Evolutionary conservation across 2,329 filamentous ascomycete genomes (phyloP), one percentile per base, ranked within the genome.

Genomic region (Xylaria sp.): DNA sequence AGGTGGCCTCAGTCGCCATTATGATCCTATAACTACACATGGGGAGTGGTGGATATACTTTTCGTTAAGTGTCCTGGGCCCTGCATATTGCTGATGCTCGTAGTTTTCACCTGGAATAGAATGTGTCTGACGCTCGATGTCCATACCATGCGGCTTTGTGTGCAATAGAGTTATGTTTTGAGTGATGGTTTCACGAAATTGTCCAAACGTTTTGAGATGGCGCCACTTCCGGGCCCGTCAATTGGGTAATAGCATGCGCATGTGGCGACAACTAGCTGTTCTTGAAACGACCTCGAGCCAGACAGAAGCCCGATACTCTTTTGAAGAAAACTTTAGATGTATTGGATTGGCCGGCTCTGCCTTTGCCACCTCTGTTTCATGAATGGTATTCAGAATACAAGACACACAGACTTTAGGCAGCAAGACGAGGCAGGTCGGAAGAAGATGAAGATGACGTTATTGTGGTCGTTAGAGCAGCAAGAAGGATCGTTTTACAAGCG

Each of bases 231-330:
- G 4, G 8, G 8, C 3, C 21, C 40, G 21, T 37, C 18, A 53
- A 63, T 61, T 71, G 63, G 66, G 44, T 63, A 25, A 3, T 60
- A n/a, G 12, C 60, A 23, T 13, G 42, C 60, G 64, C 54, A 23
- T 44, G 37, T 60, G n/a, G 32, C 58, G 50, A 59, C 8, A n/a
- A 60, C n/a, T 37, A 42, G 42, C 21, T 60, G 35, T 23, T 54
- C 5, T 25, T 57, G 27, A 54, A 55, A 32, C 40, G 53, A 59
- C 29, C 13, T 4, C 53, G 16, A 16, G 25, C 13, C 5, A n/a
- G 42, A 47, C 23, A 35, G 21, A 40, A 25, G 16, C 18, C 12
- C 5, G 3, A 9, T 3, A 10, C 13, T 61, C 18, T 48, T 48
- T n/a, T 48, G 16, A 40, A 8, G 51, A 66, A 2, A 55, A 21